Base-by-base conservation (phyloP, 2,329 filamentous ascomycete genomes). In the Nemania bipapillata region DNA sequence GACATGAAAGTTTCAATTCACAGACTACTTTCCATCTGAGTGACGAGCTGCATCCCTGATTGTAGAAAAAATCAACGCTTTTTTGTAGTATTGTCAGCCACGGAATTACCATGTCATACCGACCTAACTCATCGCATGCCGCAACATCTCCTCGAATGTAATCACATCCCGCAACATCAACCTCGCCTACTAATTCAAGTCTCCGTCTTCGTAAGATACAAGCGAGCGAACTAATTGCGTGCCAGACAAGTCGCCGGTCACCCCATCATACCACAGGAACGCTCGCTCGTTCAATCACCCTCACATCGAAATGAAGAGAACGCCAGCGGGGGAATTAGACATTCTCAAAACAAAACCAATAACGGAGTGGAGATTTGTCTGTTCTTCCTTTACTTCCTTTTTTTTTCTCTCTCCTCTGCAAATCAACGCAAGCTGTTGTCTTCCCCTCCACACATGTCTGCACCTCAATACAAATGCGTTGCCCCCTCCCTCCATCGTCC, bases 31-130 rank as follows among this genome's bases (percentile, higher is more conserved):
- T 35, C 50, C 37, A 49, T 24, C 47, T 5, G 4, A 35, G 15
- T 57, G 50, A 53, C 15, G 2, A 9, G 32, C 15, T n/a, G 28
- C 11, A 22, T 60, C 3, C 12, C n/a, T 35, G 11, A 1, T 12
- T 55, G 12, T 60, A 22, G n/a, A n/a, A 55, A 63, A 63, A 63
- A 42, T n/a, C 32, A 67, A 49, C 59, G 65, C 65, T 67, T 53
- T 67, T 53, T 58, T 63, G 6, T 58, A 61, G 47, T 58, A 40
- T 50, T 5, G 6, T 22, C 55, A 55, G 40, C 17, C 49, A 5
- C 17, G 9, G 32, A 53, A 63, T 53, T 49, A 28, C 40, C 57
- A 62, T 40, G 15, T 35, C 47, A 7, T n/a, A 26, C n/a, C 15
- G 28, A 22, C 24, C 24, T 26, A 67, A 63, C 26, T 57, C 52